Percentiles rank a stretch among this genome's conserved stretches.
Conservation (phyloP, 495 filamentous ascomycete genomes). For the Neurospora sp. region DNA sequence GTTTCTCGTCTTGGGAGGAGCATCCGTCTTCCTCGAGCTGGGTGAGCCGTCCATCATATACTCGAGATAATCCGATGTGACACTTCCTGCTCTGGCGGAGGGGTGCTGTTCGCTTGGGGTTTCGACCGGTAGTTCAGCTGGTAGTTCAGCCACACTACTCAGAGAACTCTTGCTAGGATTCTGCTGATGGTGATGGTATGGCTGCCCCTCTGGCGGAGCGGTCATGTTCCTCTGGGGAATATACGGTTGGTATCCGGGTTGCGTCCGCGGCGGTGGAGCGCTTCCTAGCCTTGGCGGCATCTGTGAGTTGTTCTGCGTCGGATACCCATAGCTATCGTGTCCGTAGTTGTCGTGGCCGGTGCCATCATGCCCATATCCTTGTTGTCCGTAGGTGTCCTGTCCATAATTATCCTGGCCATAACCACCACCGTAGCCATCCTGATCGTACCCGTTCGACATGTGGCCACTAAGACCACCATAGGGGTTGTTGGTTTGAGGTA, state of each 20-base stretch:
- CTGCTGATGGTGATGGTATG: conserved; percentile 15
- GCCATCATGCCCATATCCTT: conserved; percentile 17
- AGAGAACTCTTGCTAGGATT: conserved; percentile 20
- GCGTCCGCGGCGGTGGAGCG: conserved; percentile 26
- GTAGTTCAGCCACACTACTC: conserved; percentile 13
- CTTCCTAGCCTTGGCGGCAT: conserved; percentile 26
- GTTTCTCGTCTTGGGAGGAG: not conserved
- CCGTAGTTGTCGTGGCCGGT: conserved; percentile 29
- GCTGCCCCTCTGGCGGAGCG: conserved; percentile 27
- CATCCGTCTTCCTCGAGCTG: not conserved
- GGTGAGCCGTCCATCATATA: not conserved
- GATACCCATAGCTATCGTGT: conserved; percentile 18
- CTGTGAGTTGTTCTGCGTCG: conserved; percentile 26
- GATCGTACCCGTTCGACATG: not conserved
- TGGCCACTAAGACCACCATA: not conserved
- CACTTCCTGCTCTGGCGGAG: not conserved
- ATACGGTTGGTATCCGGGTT: conserved; percentile 18
- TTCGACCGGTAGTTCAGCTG: not conserved
- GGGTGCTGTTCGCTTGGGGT: not conserved
- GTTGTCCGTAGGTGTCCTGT: conserved; percentile 8
- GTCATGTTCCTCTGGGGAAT: conserved; percentile 42
- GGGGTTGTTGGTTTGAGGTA: conserved; percentile 4
- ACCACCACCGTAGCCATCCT: not conserved
- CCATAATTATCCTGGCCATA: conserved; percentile 28
- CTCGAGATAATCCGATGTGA: not conserved